Evolutionary conservation across 768 basidiomycete genomes (phyloP), one percentile per base, ranked within the genome.

Genomic region (Kondoa subrosea): DNA sequence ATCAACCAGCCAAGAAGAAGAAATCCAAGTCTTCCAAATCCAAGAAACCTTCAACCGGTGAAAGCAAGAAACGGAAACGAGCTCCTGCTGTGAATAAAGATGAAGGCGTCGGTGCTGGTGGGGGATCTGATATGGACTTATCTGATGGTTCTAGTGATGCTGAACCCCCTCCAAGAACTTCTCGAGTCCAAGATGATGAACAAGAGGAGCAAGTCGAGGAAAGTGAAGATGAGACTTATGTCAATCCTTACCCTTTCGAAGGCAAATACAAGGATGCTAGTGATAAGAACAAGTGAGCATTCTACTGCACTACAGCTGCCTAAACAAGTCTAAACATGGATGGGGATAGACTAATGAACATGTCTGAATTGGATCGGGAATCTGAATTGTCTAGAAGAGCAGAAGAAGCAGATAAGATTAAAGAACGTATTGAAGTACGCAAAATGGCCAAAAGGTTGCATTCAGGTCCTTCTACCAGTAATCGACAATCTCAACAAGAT

Each of bases 301-400:
- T 67, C 16, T 15, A 33, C n/a, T 25, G 56, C 66, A 8, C 59
- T 17, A 15, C 25, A 21, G 26, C 16, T 32, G 50, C 50, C 25
- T 8, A 16, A 17, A 62, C 12, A 3, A 25, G 56, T 58, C 15
- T n/a, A 27, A 56, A 40, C 16, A 2, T 31, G 3, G 3, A 2
- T 59, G 34, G 25, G 21, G 12, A 15, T 30, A 67, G 59, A 32
- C 34, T 69, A 3, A 62, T 63, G 61, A 34, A 32, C 3, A 60
- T 66, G 65, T 60, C 57, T 14, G 69, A 69, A 61, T 33, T 69
- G 26, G 69, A 69, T 2, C 65, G 69, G 4, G 69, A 69, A 32
- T 59, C 60, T 34, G 57, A 66, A 8, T 32, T 69, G 4, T 40
- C 66, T 27, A 66, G 56, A 62, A 65, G 69, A 27, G 26, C 30